phyloP scores from a whole-genome alignment of 768 basidiomycete species.

The Cystoderma amianthinum region DNA sequence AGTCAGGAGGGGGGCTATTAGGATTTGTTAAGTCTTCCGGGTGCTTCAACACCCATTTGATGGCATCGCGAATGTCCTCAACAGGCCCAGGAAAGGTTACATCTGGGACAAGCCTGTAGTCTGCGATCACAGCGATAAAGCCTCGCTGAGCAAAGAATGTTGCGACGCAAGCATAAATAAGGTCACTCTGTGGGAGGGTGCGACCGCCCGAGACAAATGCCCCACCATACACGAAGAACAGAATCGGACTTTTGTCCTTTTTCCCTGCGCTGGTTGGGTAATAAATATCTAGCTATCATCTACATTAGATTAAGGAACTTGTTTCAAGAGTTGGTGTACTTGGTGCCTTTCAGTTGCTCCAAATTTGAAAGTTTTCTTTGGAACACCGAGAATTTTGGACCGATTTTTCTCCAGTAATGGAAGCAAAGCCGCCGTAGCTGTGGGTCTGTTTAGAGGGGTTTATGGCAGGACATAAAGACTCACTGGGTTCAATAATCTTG shows the following conservation, averaged over 20 bases:
- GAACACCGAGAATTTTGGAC: conserved; percentile 36
- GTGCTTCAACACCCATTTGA: conserved; percentile 43
- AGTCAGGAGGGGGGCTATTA: conserved; percentile 27
- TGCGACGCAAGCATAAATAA: conserved; percentile 50
- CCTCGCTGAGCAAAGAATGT: conserved; percentile 56
- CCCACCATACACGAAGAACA: conserved; percentile 66
- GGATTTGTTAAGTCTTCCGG: conserved; percentile 18
- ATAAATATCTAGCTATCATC: conserved; percentile 56
- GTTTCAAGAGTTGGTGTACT: conserved; percentile 18
- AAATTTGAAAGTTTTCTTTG: conserved; percentile 50
- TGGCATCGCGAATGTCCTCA: conserved; percentile 52
- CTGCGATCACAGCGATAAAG: conserved; percentile 57
- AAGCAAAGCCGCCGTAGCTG: conserved; percentile 42
- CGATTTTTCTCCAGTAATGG: conserved; percentile 44
- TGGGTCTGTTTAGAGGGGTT: not conserved
- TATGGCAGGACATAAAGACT: conserved; percentile 6
- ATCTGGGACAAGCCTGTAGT: conserved; percentile 59
- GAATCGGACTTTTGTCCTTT: conserved; percentile 30
- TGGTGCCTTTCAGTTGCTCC: conserved; percentile 45
- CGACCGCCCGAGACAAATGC: conserved; percentile 49
- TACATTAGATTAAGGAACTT: not conserved
- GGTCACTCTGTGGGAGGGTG: conserved; percentile 34
- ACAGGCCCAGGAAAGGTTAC: conserved; percentile 48
- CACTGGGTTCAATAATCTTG: conserved; percentile 26
- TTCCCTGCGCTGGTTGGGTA: conserved; percentile 33